Conservation (phyloP, 2,329 filamentous ascomycete species). For the Pseudogymnoascus sp. region DNA sequence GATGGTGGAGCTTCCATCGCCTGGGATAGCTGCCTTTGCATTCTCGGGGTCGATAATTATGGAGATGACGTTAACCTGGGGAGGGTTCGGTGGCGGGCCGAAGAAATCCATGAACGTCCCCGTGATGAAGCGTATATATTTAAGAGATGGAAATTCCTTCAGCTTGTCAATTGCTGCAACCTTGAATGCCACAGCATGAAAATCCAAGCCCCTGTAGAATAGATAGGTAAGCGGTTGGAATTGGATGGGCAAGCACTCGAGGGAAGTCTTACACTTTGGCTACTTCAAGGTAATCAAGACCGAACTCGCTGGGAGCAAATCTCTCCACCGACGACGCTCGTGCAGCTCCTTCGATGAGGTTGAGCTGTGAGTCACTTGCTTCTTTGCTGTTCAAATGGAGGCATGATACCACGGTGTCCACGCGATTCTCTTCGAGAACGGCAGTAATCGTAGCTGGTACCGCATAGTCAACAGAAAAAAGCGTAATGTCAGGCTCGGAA, state of each 20-base stretch:
- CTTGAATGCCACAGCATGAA: background rate
- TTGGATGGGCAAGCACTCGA: background rate
- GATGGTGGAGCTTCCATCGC: background rate
- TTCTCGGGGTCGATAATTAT: background rate
- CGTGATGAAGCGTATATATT: background rate
- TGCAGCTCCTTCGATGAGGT: constrained; percentile 31
- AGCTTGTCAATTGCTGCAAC: background rate
- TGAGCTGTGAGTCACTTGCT: constrained; percentile 28
- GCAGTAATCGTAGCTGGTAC: constrained; percentile 2
- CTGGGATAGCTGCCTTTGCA: background rate
- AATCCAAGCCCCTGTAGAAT: background rate
- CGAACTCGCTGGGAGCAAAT: constrained; percentile 35
- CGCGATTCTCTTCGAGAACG: constrained; percentile 15
- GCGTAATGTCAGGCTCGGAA: constrained; percentile 8
- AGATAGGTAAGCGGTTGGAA: background rate
- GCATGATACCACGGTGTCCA: constrained; percentile 30
- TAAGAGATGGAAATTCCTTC: background rate
- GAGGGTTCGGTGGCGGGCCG: background rate
- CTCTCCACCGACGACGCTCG: constrained; percentile 26
- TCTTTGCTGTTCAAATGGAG: constrained; percentile 28
- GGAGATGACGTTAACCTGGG: background rate
- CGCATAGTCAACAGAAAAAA: constrained; percentile 13
- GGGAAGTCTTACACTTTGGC: background rate
- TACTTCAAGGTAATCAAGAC: constrained; percentile 28
- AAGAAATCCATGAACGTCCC: background rate